Conservation (phyloP, 768 basidiomycete genomes). For the Chalciporus sphaerocephalus region DNA sequence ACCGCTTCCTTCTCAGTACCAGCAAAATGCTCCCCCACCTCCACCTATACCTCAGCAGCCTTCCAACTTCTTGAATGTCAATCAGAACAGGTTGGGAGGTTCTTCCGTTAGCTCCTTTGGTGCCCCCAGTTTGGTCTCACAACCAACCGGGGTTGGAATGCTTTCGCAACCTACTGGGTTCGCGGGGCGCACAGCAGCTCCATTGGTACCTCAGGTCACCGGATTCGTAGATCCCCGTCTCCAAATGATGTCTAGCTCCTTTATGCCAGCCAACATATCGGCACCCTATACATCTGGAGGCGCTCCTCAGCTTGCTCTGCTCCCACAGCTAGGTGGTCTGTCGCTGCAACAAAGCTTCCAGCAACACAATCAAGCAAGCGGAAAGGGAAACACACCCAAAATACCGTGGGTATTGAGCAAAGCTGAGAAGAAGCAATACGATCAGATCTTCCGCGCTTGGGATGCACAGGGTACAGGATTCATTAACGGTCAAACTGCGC, state of each 20-base stretch:
- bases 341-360: slow-evolving; percentile 82
- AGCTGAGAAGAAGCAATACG: slow-evolving; percentile 93
- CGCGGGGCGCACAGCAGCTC: slow-evolving; percentile 37
- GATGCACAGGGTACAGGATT: slow-evolving; percentile 77
- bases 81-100: slow-evolving; percentile 45
- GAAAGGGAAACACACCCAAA: slow-evolving; percentile 60
- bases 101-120: slow-evolving; percentile 17
- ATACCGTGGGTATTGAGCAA: slow-evolving; percentile 85
- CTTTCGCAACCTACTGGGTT: slow-evolving; percentile 43
- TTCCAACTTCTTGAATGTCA: slow-evolving; percentile 51
- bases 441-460: slow-evolving; percentile 97
- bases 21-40: slow-evolving; percentile 42
- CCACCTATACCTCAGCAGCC: slow-evolving; percentile 35
- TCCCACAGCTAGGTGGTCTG: slow-evolving; percentile 46
- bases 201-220: slow-evolving; percentile 69
- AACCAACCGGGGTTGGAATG: slow-evolving; percentile 26
- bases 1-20: slow-evolving; percentile 53
- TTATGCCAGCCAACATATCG: slow-evolving; percentile 76
- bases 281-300: slow-evolving; percentile 57
- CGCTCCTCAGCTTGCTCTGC: slow-evolving; percentile 55
- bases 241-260: slow-evolving; percentile 85
- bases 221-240: slow-evolving; percentile 81
- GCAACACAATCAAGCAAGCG: slow-evolving; percentile 74
- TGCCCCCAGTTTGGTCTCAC: slow-evolving; percentile 9
- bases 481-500: slow-evolving; percentile 77